These are phyloP conservation scores for Candida koratica DNA, from an alignment of 805 yeast genomes.

Conservation along the genomic window DNA sequence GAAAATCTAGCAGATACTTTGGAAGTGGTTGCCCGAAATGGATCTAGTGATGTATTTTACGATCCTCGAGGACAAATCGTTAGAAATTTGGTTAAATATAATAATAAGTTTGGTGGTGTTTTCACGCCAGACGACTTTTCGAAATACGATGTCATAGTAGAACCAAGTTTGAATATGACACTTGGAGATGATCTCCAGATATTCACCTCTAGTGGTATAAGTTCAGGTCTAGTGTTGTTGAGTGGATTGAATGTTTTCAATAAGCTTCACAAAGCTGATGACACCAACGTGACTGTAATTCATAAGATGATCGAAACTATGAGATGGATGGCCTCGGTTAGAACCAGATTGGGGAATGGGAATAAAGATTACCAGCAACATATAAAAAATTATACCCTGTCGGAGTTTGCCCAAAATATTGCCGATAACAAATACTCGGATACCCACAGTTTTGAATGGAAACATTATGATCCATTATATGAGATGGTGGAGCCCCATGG, in stretches of 20 bases:
- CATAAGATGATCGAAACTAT: conserved; percentile 78
- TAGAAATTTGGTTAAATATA: conserved; percentile 47
- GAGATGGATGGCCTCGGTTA: conserved; percentile 90
- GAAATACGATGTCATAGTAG: conserved; percentile 51
- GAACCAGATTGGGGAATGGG: conserved; percentile 80
- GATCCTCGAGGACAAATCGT: conserved; percentile 80
- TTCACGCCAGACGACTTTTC: conserved; percentile 62
- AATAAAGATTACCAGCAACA: conserved; percentile 11
- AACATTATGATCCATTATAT: conserved; percentile 73
- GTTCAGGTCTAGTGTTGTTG: conserved; percentile 78
- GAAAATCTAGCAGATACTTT: conserved; percentile 65
- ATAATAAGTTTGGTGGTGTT: conserved; percentile 62
- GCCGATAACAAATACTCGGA: conserved; percentile 52
- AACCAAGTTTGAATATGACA: conserved; percentile 35
- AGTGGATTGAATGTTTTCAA: conserved; percentile 70
- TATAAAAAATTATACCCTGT: conserved; percentile 43
- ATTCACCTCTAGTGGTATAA: conserved; percentile 60
- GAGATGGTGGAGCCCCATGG: conserved; percentile 82
- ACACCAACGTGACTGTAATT: conserved; percentile 33
- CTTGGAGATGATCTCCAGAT: conserved; percentile 23
- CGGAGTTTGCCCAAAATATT: conserved; percentile 52
- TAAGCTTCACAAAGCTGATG: conserved; percentile 21
- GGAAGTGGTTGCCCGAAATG: conserved; percentile 66
- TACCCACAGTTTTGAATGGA: conserved; percentile 58
- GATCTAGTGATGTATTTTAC: conserved; percentile 73